Base-by-base conservation (phyloP, 1,284 basidiomycete species). In the Ceratobasidium papillatum region DNA sequence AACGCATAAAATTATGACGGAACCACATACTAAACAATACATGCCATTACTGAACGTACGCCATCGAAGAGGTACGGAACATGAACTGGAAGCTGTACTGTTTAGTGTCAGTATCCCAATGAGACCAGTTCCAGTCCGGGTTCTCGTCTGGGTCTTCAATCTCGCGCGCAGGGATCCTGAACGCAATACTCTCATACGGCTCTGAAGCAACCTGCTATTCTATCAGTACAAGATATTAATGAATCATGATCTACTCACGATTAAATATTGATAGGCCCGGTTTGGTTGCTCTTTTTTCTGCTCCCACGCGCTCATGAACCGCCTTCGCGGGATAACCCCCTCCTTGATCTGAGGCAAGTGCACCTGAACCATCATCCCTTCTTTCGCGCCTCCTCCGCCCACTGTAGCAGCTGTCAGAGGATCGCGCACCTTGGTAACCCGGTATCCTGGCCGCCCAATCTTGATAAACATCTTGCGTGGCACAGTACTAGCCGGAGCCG, bases 221-320 rank as follows among this genome's bases (percentile, higher is more conserved):
- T 71, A 59, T 69, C 47, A 27, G 34, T n/a, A 14, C 9, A 51
- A 34, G 56, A 30, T 34, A 19, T 30, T 56, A 19, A 69, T 14
- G 17, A 74, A 74, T 52, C 30, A 61, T 27, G 61, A 43, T 71
- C 17, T 17, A 89, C 94, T 80, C 79, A 96, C 96, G 76, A 99
- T 94, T 78, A 99, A 88, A 83, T 99, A 99, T 82, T 99, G 98
- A 82, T 96, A 95, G 17, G 95, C 93, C 81, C 96, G 91, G 85
- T 99, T 98, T 1, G 96, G 95, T 25, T 92, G 90, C 82, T 99
- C 98, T 78, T 94, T 87, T 81, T 95, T 94, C 85, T 99, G 98
- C 84, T 99, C 98, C 89, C 96, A 99, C 75, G 94, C 94, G 80
- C 93, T 95, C 98, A 99, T 99, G 84, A 99, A 98, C 66, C 98